A percentile compares a stretch with the other conserved stretches of the same genome.
phyloP scores from a whole-genome alignment of 371 early-diverging fungal species.

The Capillidium rhysosporum region DNA sequence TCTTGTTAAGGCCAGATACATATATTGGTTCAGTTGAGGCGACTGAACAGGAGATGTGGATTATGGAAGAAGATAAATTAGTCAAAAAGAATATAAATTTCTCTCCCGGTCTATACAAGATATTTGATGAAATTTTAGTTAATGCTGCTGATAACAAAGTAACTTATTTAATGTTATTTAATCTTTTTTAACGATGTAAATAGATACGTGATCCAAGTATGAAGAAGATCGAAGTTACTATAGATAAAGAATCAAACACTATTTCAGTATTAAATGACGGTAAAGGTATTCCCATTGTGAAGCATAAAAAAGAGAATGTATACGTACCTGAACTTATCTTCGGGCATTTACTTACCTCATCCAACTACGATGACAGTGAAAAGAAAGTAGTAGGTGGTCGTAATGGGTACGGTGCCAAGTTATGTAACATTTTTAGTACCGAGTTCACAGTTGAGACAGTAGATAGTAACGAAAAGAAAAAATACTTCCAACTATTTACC shows the following conservation, averaged over 20 bases:
- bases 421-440: conserved; percentile 97
- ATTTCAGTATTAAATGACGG: conserved; percentile 97
- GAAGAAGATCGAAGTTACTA: conserved; percentile 81
- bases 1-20: conserved; percentile 95
- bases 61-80: conserved; percentile 46
- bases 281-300: conserved; percentile 91
- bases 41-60: conserved; percentile 72
- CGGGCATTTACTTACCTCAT: conserved; percentile 96
- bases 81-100: conserved; percentile 42
- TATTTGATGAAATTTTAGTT: conserved; percentile 99
- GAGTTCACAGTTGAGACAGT: conserved; percentile 97
- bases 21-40: conserved; percentile 97
- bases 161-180: conserved; percentile 4
- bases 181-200: background rate
- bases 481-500: conserved; percentile 62
- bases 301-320: conserved; percentile 84
- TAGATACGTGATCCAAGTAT: conserved; percentile 85
- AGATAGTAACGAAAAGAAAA: conserved; percentile 46
- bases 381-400: conserved; percentile 98
- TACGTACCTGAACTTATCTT: conserved; percentile 99
- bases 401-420: conserved; percentile 99
- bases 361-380: conserved; percentile 97
- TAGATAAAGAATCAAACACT: conserved; percentile 55
- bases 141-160: conserved; percentile 94
- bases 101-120: conserved; percentile 98